phyloP scores from a whole-genome alignment of 805 yeast species.

The Saturnispora mendoncae region DNA sequence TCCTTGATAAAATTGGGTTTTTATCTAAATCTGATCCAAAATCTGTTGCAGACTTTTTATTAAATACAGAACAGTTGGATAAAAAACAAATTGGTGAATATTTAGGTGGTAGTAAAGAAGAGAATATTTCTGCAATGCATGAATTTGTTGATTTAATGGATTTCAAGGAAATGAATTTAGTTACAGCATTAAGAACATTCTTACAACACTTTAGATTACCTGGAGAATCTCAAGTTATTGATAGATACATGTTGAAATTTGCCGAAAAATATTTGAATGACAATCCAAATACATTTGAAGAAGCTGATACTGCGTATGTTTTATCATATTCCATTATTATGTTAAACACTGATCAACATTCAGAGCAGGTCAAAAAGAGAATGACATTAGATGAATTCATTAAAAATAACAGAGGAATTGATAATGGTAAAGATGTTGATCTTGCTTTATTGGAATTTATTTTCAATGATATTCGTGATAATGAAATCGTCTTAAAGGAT shows the following conservation, averaged over 20 bases:
- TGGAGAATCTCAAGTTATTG: constrained; percentile 97
- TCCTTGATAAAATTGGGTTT: constrained; percentile 54
- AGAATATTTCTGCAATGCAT: constrained; percentile 79
- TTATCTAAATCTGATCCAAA: constrained; percentile 51
- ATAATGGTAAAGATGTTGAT: constrained; percentile 81
- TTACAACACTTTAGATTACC: constrained; percentile 89
- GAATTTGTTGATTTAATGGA: constrained; percentile 86
- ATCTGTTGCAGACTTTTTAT: constrained; percentile 66
- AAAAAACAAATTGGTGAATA: constrained; percentile 83
- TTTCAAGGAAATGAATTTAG: constrained; percentile 58
- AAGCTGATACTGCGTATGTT: constrained; percentile 91
- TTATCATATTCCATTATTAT: constrained; percentile 85
- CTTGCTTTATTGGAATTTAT: constrained; percentile 59
- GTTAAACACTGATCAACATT: constrained; percentile 92
- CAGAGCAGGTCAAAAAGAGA: constrained; percentile 72
- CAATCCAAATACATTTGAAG: constrained; percentile 79
- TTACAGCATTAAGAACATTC: constrained; percentile 77
- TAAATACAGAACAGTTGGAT: constrained; percentile 64
- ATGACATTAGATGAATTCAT: constrained; percentile 87
- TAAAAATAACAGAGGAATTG: constrained; percentile 82
- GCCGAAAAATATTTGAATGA: constrained; percentile 88
- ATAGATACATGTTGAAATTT: constrained; percentile 91
- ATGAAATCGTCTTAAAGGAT: constrained; percentile 85
- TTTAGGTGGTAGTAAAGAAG: constrained; percentile 80
- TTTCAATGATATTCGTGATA: constrained; percentile 65